Percentiles rank a stretch among this genome's conserved stretches.
Evolutionary conservation across 2,329 filamentous ascomycete species (phyloP).

Genomic region (Colletotrichum agaves): DNA sequence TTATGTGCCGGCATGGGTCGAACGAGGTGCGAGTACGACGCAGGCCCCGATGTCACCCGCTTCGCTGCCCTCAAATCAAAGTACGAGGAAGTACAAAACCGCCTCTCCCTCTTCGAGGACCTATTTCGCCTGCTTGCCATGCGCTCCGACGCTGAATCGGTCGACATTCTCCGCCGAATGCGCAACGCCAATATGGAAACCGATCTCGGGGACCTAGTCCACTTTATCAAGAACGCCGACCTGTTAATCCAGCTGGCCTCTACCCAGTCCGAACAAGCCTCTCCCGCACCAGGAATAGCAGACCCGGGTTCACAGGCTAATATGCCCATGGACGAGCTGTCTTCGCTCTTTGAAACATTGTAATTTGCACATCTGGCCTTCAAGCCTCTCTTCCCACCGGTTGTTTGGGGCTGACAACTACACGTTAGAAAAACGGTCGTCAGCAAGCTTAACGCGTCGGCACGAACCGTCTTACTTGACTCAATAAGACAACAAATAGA

Average conservation of each 20-base stretch:
- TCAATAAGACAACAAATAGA: conserved; percentile 27
- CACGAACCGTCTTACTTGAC: conserved; percentile 13
- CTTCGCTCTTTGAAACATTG: conserved; percentile 26
- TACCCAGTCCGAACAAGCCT: not conserved
- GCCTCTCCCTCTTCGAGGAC: conserved; percentile 32
- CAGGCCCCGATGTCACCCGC: conserved; percentile 37
- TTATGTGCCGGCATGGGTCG: conserved; percentile 35
- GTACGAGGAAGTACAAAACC: conserved; percentile 34
- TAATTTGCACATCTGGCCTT: conserved; percentile 11
- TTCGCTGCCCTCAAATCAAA: conserved; percentile 35
- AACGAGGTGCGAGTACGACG: conserved; percentile 37
- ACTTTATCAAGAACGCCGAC: conserved; percentile 38
- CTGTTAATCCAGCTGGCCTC: conserved; percentile 34
- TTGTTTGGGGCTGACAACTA: conserved; percentile 10
- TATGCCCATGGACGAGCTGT: conserved; percentile 19
- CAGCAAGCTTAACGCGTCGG: conserved; percentile 25
- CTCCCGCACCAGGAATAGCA: conserved; percentile 1
- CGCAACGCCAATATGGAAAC: conserved; percentile 30
- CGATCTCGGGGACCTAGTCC: conserved; percentile 33
- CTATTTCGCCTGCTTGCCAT: conserved; percentile 31
- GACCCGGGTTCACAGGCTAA: not conserved
- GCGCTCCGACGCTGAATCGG: conserved; percentile 36
- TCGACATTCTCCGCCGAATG: conserved; percentile 36
- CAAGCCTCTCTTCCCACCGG: not conserved
- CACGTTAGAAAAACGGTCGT: conserved; percentile 21